A percentile compares a stretch with the other conserved stretches of the same genome.
Evolutionary conservation across 208 protist genomes (phyloP).

Genomic region (Angomonas desouzai): DNA sequence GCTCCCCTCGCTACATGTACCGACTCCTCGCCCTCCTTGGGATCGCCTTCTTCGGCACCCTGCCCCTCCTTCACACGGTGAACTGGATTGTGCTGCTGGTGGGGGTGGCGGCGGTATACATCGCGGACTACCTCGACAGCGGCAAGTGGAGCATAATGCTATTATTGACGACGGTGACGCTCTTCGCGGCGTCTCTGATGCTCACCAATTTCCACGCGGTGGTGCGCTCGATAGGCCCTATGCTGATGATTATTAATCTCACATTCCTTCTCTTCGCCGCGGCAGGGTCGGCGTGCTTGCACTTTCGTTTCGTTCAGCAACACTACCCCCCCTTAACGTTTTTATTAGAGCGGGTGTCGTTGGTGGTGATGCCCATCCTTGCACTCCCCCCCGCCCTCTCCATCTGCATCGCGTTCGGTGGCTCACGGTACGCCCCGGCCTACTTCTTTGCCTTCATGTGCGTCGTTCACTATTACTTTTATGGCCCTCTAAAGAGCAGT

Average conservation of each 20-base stretch:
- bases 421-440: slow-evolving; percentile 64
- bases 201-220: slow-evolving; percentile 64
- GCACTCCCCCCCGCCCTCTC: slow-evolving; percentile 65
- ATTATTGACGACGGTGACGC: slow-evolving; percentile 34
- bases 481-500: slow-evolving; percentile 69
- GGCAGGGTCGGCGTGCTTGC: slow-evolving; percentile 46
- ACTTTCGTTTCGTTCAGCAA: slow-evolving; percentile 85
- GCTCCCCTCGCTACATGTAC: slow-evolving; percentile 28
- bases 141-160: slow-evolving; percentile 45
- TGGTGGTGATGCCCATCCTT: slow-evolving; percentile 59
- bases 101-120: slow-evolving; percentile 63
- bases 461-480: slow-evolving; percentile 64
- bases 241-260: slow-evolving; percentile 61
- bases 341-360: slow-evolving; percentile 57
- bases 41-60: slow-evolving; percentile 58
- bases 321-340: slow-evolving; percentile 61
- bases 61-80: slow-evolving; percentile 74
- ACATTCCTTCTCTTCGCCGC: slow-evolving; percentile 31
- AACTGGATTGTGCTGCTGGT: slow-evolving; percentile 57
- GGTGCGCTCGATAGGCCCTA: slow-evolving; percentile 49
- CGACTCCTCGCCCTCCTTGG: slow-evolving; percentile 46
- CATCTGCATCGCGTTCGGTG: slow-evolving; percentile 54
- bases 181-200: slow-evolving; percentile 55
- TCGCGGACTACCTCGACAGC: slow-evolving; percentile 74
- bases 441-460: slow-evolving; percentile 59